Evolutionary conservation across 192 early-diverging fungal genomes (phyloP), one percentile per base, ranked within the genome.

Genomic region (Coemansia sp.): DNA sequence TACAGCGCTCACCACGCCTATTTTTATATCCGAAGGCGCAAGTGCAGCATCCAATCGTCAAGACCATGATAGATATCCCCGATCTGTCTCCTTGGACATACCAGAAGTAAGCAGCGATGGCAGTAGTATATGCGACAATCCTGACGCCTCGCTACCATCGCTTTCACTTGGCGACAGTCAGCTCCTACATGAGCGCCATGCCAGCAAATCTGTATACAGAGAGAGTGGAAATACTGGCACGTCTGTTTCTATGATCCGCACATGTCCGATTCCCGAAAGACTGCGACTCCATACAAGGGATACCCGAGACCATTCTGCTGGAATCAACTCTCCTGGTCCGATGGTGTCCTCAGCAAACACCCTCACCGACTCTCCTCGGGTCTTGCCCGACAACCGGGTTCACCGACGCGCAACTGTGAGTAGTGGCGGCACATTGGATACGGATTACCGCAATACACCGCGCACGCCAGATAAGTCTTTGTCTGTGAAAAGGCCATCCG

Each of bases 201-300:
- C 49, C 4, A 52, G 49, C 49, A 11, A 13, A 25, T 11, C 49
- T 25, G 10, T 25, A 7, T 20, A 25, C 49, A 25, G 10, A 25
- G 23, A 25, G 1, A 25, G 23, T 15, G 11, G 23, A 8, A 25
- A 25, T 14, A 52, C 5, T 52, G 10, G 23, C 23, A 25, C 49
- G 10, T 52, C 19, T 25, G 49, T 9, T 14, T 35, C 55, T 15
- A 57, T 34, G 62, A 79, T 79, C 54, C 76, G 76, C 34, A 79
- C 76, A 17, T 79, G 76, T 23, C 76, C 76, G 19, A 79, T 79
- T 19, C 76, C 76, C 14, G 76, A 79, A 43, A 53, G 67, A 11
- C 38, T 79, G 43, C 76, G 68, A 4, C 38, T 73, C 36, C 71
- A 70, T 57, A 36, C 66, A 46, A 46, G 52, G 22, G 76, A 79